Conservation (phyloP, 2,329 filamentous ascomycete species). For the Cladosporium colombiae region DNA sequence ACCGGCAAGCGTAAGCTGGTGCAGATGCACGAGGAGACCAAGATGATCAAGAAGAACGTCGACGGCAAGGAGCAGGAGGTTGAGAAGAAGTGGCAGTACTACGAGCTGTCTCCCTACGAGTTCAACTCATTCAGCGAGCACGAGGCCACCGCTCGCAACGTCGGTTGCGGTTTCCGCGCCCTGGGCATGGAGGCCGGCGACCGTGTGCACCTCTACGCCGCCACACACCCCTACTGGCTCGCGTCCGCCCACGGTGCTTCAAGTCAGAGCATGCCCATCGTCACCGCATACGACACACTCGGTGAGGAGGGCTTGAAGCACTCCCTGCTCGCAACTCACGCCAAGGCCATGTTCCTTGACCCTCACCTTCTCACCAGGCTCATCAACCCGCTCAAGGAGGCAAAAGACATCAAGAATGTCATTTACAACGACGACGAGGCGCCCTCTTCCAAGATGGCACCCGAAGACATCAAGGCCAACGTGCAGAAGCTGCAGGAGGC, state of each 20-base stretch:
- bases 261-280: slow-evolving; percentile 86
- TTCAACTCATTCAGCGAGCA: slow-evolving; percentile 82
- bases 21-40: slow-evolving; percentile 77
- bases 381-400: slow-evolving; percentile 56
- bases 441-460: slow-evolving; percentile 33
- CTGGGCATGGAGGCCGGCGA: slow-evolving; percentile 69
- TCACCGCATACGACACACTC: slow-evolving; percentile 93
- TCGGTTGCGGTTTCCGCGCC: slow-evolving; percentile 73
- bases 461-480: slow-evolving; percentile 53
- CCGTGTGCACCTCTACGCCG: slow-evolving; percentile 77
- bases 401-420: slow-evolving; percentile 57
- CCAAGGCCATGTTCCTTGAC: slow-evolving; percentile 83
- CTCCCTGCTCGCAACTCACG: slow-evolving; percentile 78
- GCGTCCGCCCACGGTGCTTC: slow-evolving; percentile 66
- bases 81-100: slow-evolving; percentile 90
- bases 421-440: slow-evolving; percentile 58
- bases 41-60: slow-evolving; percentile 85
- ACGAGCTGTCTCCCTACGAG: slow-evolving; percentile 75
- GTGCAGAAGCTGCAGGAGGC: slow-evolving; percentile 56
- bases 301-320: slow-evolving; percentile 82
- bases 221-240: slow-evolving; percentile 84
- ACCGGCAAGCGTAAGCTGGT: slow-evolving; percentile 71
- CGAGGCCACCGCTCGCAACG: slow-evolving; percentile 65
- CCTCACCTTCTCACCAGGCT: slow-evolving; percentile 66
- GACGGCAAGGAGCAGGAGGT: slow-evolving; percentile 78